Percentiles rank a stretch among this genome's conserved stretches.
phyloP scores from a whole-genome alignment of 1,139 yeast genomes.

The Diutina siamensis region DNA sequence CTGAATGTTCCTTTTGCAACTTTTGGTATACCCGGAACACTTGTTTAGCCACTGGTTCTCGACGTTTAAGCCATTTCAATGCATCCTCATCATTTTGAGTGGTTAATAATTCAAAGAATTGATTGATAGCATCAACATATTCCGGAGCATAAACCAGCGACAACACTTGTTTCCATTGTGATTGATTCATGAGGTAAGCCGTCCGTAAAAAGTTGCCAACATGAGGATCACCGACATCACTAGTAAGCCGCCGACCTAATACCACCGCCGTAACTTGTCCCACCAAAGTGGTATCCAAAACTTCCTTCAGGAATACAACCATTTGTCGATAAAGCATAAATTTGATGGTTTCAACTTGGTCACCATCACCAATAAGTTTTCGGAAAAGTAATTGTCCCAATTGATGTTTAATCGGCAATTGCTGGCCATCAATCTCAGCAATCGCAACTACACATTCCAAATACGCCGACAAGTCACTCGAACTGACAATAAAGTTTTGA shows the following conservation, averaged over 20 bases:
- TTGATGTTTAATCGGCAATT: constrained; percentile 7
- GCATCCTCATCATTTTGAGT: constrained; percentile 31
- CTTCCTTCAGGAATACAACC: constrained; percentile 22
- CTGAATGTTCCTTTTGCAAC: background rate
- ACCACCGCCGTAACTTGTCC: constrained; percentile 21
- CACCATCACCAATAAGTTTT: constrained; percentile 11
- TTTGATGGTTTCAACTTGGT: constrained; percentile 16
- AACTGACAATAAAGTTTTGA: background rate
- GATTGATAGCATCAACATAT: constrained; percentile 9
- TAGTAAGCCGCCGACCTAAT: constrained; percentile 18
- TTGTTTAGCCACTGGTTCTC: background rate
- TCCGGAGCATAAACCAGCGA: background rate
- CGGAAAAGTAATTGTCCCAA: constrained; percentile 22
- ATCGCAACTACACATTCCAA: background rate
- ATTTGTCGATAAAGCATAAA: constrained; percentile 34
- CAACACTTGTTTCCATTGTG: background rate
- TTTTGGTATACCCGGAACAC: background rate
- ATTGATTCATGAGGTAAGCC: constrained; percentile 3
- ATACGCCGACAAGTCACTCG: background rate
- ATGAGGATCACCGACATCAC: background rate
- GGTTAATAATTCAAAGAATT: constrained; percentile 22
- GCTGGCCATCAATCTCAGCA: background rate
- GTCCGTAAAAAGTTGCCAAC: constrained; percentile 1
- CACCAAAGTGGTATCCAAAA: constrained; percentile 20
- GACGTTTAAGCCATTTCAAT: constrained; percentile 13